Evolutionary conservation across 805 yeast species (phyloP), one percentile per base, ranked within the genome.

Genomic region (Torulaspora indica): DNA sequence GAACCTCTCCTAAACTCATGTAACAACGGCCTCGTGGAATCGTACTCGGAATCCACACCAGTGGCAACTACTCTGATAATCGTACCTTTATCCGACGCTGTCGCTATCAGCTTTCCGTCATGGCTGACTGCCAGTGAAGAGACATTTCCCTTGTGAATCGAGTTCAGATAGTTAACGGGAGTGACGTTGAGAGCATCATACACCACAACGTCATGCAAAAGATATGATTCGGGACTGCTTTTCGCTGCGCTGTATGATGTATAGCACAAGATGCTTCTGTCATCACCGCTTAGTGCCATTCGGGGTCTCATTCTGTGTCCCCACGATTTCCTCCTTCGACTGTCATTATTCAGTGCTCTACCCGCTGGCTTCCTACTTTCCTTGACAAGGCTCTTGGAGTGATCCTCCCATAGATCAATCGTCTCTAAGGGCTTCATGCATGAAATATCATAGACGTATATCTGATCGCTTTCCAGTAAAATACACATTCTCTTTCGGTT

Each of bases 371-470:
- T 24, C 10, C 33, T 24, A 30, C 27, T 39, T 3, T 41, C 24
- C 18, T 15, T 31, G 10, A 46, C 42, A n/a, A 33, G 18, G 29
- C 36, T 39, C 23, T 49, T 50, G 13, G 44, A 41, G 18, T 51
- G 45, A 27, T 52, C 56, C 42, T 54, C 63, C 56, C 56, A 49
- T 7, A 61, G 51, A 25, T 84, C 88, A 28, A 84, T 75, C 1
- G 83, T 81, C 56, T 81, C 85, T 33, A 91, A 62, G 20, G 90
- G 75, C 57, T 85, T 81, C 82, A 91, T 89, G 62, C 95, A 86
- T 45, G 93, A 79, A 49, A 91, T 82, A 63, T 91, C 97, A 68
- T 91, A 93, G 37, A 91, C 78, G 61, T 81, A 85, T 8, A 93
- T 78, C 64, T 90, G 95, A 48, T 87, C 91, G 39, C 57, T 61